These are phyloP conservation scores for Clavaria fumosa DNA, from an alignment of 768 basidiomycete species.

Conservation along the genomic window DNA sequence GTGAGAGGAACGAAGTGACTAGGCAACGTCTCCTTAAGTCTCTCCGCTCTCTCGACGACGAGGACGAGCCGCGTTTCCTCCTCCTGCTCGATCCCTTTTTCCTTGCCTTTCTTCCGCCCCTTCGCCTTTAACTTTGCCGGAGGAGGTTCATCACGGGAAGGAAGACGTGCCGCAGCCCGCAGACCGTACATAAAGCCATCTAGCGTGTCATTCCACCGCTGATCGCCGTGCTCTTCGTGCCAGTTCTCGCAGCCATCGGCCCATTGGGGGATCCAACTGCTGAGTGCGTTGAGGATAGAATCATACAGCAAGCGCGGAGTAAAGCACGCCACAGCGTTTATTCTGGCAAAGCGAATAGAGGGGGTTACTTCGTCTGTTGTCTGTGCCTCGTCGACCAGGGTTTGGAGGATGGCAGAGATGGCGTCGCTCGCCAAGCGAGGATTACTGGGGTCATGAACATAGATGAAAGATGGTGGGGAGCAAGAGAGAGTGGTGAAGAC, in stretches of 20 bases:
- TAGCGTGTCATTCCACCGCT: slow-evolving; percentile 35
- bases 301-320: slow-evolving; percentile 51
- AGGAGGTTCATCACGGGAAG: slow-evolving; percentile 9
- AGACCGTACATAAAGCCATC: slow-evolving; percentile 62
- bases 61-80: slow-evolving; percentile 36
- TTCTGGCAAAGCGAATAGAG: slow-evolving; percentile 22
- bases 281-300: slow-evolving; percentile 43
- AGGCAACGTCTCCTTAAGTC: slow-evolving; percentile 43
- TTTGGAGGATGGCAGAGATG: background rate
- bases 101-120: slow-evolving; percentile 18
- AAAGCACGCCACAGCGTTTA: slow-evolving; percentile 48
- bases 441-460: slow-evolving; percentile 42
- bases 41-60: slow-evolving; percentile 52
- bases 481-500: slow-evolving; percentile 23
- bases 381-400: background rate
- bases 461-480: slow-evolving; percentile 50
- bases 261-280: slow-evolving; percentile 42
- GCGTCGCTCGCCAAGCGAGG: slow-evolving; percentile 25
- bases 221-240: slow-evolving; percentile 18
- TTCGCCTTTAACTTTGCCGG: slow-evolving; percentile 16
- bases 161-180: slow-evolving; percentile 20
- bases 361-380: no score
- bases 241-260: slow-evolving; percentile 46
- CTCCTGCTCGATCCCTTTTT: slow-evolving; percentile 8
- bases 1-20: slow-evolving; percentile 58